Evolutionary conservation across 257 asterid genomes (phyloP).

Genomic region (Primulina huaijiensis): DNA sequence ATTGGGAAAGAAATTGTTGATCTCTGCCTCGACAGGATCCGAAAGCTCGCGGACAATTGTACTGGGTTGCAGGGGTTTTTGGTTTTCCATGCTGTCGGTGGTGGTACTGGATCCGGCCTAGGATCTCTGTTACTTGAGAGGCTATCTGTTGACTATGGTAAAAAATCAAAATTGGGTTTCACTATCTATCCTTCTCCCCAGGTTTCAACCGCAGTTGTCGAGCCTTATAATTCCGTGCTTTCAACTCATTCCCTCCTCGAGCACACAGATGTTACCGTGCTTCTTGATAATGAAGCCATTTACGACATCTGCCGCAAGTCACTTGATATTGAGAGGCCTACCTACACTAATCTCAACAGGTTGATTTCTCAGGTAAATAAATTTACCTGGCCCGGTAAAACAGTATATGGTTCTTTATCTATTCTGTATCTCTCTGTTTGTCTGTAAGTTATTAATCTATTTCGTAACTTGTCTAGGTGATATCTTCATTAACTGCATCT

Average conservation of each 20-base stretch:
- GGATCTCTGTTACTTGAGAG: conserved; percentile 57
- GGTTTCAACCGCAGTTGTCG: conserved; percentile 62
- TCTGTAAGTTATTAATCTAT: background rate
- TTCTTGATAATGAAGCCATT: conserved; percentile 56
- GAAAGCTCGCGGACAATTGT: conserved; percentile 59
- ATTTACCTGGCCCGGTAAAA: background rate
- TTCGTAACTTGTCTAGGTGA: conserved; percentile 31
- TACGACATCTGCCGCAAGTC: conserved; percentile 53
- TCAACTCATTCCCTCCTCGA: conserved; percentile 53
- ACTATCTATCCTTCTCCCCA: conserved; percentile 59
- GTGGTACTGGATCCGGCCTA: conserved; percentile 59
- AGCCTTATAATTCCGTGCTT: conserved; percentile 55
- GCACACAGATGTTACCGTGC: conserved; percentile 59
- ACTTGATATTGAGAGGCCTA: conserved; percentile 57
- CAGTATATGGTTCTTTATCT: background rate
- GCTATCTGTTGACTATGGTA: conserved; percentile 54
- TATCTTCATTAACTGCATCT: conserved; percentile 52
- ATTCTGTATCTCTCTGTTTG: background rate
- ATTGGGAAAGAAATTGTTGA: conserved; percentile 58
- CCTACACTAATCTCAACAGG: conserved; percentile 53
- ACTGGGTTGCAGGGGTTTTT: conserved; percentile 55
- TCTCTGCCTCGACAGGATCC: conserved; percentile 55
- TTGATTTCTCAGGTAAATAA: conserved; percentile 49
- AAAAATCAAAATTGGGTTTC: conserved; percentile 51
- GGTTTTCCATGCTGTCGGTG: conserved; percentile 60